These are phyloP conservation scores for Blastobotrys illinoisensis DNA, from an alignment of 1,139 yeast species.

Conservation along the genomic window DNA sequence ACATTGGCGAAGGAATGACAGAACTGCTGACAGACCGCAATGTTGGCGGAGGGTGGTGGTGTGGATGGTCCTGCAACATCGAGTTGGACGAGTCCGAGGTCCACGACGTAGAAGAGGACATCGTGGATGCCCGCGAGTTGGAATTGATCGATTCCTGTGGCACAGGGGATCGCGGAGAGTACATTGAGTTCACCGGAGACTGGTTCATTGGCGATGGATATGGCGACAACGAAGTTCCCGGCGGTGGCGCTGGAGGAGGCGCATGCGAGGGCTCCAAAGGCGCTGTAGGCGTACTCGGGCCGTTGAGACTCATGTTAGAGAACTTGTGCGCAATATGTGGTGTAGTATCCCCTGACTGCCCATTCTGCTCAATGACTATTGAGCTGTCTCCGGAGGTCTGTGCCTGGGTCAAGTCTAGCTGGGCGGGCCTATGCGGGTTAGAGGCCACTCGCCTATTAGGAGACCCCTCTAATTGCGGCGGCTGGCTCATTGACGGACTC, in stretches of 20 bases:
- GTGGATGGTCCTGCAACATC: constrained; percentile 1
- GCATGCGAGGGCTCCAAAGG: background rate
- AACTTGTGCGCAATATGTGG: background rate
- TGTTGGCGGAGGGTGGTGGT: background rate
- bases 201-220: background rate
- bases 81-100: constrained; percentile 7
- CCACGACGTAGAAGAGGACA: constrained; percentile 5
- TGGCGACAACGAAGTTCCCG: background rate
- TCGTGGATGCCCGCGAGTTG: constrained; percentile 7
- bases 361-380: background rate
- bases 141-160: background rate
- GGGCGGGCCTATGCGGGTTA: background rate
- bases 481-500: background rate
- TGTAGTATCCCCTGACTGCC: background rate
- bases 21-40: background rate
- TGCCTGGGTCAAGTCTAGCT: background rate
- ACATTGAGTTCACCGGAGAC: background rate
- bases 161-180: background rate
- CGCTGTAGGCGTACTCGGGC: background rate
- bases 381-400: background rate
- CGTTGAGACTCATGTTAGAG: background rate
- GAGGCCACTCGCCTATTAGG: background rate
- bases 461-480: background rate
- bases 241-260: background rate
- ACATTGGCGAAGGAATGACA: background rate